Base-by-base conservation (phyloP, 2,329 filamentous ascomycete genomes). In the Fusarium nurragi region DNA sequence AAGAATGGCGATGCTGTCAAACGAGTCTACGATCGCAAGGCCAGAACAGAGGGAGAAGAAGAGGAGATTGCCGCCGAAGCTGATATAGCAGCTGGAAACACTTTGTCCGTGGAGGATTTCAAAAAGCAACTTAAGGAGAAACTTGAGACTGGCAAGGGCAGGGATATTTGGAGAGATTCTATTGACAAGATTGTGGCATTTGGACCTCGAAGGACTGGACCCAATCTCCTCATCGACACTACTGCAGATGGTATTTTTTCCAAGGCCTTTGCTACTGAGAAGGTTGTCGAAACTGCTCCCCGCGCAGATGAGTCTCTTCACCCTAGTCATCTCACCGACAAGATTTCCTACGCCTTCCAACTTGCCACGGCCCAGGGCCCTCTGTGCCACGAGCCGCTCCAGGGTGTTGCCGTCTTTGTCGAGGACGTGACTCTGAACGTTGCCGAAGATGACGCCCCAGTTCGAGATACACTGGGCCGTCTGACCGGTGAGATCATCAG, bases 401-500 rank as follows among this genome's bases (percentile, higher is more conserved):
- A 97, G 79, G 95, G 95, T 46, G 86, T 97, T 22, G 95, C 94
- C 37, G 91, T 98, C 44, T 91, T 97, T 76, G 82, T 99, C 45
- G 94, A 99, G 77, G 89, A 93, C 43, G 81, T 97, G 26, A 79
- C 82, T 5, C 81, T 96, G 30, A 80, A 83, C 52, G 81, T 86
- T 6, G 78, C 82, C 3, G 77, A 82, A 3, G 84, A 86, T 9
- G 82, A 85, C 26, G 73, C 84, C 16, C 85, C 90, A 3, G 83
- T 85, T 14, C 80, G 84, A 14, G 89, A 93, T 69, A 87, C 86
- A 49, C 82, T 93, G 16, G 91, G 91, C 70, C 90, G 94, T 4
- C 82, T 98, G 1, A 98, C 94, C 0, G 93, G 95, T 64, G 95
- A 98, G 79, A 88, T 97, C 40, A 97, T 99, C 80, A 93, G 93